Conservation (phyloP, 768 basidiomycete species). For the Trametes coccinea region DNA sequence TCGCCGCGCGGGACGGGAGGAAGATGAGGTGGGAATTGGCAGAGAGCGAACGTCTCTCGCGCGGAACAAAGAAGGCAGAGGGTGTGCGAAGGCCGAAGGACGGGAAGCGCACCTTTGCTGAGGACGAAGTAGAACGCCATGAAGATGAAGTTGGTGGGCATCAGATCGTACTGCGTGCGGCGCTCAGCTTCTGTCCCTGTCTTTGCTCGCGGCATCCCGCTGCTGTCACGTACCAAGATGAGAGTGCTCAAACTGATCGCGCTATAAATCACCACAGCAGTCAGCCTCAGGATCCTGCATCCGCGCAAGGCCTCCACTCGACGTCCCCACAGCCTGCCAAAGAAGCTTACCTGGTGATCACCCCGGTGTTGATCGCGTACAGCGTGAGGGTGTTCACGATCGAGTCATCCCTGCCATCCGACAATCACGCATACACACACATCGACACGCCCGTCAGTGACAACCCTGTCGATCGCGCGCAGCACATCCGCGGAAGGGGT, state of each 20-base stretch:
- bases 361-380: slow-evolving; percentile 64
- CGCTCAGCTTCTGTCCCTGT: slow-evolving; percentile 32
- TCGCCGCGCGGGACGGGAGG: no score
- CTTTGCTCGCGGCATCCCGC: slow-evolving; percentile 32
- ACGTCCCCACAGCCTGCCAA: no score
- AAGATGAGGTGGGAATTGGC: no score
- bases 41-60: no score
- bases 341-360: slow-evolving; percentile 51
- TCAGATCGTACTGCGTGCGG: slow-evolving; percentile 51
- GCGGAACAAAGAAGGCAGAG: no score
- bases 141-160: slow-evolving; percentile 58
- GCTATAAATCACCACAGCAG: slow-evolving; percentile 28
- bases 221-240: slow-evolving; percentile 46
- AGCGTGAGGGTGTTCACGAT: slow-evolving; percentile 54
- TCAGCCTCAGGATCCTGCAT: neutral
- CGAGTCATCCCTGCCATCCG: slow-evolving; percentile 47
- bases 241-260: slow-evolving; percentile 51
- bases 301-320: no score
- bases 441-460: neutral
- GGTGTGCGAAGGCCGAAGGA: no score
- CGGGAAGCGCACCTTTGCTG: slow-evolving; percentile 54
- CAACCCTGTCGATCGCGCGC: neutral
- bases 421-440: neutral
- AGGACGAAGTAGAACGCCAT: slow-evolving; percentile 62
- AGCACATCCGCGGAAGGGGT: neutral